Evolutionary conservation across 805 yeast species (phyloP).

Genomic region (Pichia gijzeniarum): DNA sequence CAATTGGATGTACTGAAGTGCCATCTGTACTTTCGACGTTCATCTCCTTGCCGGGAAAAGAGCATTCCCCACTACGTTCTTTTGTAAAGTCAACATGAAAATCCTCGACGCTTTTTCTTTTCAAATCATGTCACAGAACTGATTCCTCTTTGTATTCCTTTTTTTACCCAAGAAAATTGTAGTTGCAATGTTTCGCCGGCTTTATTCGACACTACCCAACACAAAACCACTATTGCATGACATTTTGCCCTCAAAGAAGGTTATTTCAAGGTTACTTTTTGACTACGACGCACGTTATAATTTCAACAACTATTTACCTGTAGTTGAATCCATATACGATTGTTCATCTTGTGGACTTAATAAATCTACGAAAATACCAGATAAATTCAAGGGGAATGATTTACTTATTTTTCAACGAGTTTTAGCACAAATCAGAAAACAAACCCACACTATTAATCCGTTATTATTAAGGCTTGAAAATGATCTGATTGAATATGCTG

Average conservation of each 20-base stretch:
- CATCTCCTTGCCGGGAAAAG: too few species aligned
- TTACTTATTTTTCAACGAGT: constrained; percentile 64
- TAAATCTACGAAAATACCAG: constrained; percentile 8
- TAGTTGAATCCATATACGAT: constrained; percentile 45
- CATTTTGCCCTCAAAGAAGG: constrained; percentile 52
- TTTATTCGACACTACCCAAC: constrained; percentile 4
- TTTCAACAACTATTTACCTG: constrained; percentile 47
- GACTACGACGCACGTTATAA: constrained; percentile 58
- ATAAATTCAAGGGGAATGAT: constrained; percentile 46
- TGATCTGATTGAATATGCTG: constrained; percentile 72
- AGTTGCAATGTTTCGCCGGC: too few species aligned
- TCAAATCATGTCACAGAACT: too few species aligned
- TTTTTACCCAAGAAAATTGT: too few species aligned
- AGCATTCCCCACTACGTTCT: too few species aligned
- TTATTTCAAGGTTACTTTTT: constrained; percentile 53
- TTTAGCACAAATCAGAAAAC: constrained; percentile 51
- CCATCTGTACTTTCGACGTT: background rate
- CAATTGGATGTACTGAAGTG: constrained; percentile 44
- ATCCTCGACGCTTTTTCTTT: too few species aligned
- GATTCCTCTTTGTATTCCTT: too few species aligned
- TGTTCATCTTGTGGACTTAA: constrained; percentile 21
- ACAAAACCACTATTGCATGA: constrained; percentile 35
- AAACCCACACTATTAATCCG: constrained; percentile 53
- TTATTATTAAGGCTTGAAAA: constrained; percentile 59
- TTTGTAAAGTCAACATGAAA: too few species aligned